Conservation (phyloP, 2,329 filamentous ascomycete genomes). For the Monilinia laxa region DNA sequence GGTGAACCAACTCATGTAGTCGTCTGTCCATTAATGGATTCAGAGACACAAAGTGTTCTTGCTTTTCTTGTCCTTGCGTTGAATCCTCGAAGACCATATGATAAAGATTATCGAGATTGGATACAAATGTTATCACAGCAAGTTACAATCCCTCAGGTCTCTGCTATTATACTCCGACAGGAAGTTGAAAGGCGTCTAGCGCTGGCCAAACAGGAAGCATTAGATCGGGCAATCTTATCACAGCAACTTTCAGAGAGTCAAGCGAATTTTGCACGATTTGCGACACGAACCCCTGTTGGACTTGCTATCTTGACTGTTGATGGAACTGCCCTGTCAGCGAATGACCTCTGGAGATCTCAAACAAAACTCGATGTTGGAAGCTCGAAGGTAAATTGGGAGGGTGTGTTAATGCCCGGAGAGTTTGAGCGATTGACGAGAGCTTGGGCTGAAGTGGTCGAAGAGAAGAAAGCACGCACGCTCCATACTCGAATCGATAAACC, state of each 20-base stretch:
- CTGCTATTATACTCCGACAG: slow-evolving; percentile 62
- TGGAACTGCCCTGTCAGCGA: slow-evolving; percentile 47
- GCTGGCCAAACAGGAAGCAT: slow-evolving; percentile 51
- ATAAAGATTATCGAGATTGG: slow-evolving; percentile 65
- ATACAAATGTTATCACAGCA: slow-evolving; percentile 47
- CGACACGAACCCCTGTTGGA: slow-evolving; percentile 70
- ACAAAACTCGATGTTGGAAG: slow-evolving; percentile 24
- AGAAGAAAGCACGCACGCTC: not conserved
- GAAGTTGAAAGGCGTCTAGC: not conserved
- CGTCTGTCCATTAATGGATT: slow-evolving; percentile 77
- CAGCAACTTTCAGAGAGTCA: slow-evolving; percentile 63
- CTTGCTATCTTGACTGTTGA: slow-evolving; percentile 67
- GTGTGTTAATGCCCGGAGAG: slow-evolving; percentile 16
- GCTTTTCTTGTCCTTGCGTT: slow-evolving; percentile 42
- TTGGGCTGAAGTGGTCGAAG: slow-evolving; percentile 22
- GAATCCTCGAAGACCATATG: slow-evolving; percentile 74
- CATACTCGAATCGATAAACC: slow-evolving; percentile 7
- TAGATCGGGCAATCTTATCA: slow-evolving; percentile 65
- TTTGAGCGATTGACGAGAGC: not conserved
- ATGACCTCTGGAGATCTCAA: slow-evolving; percentile 26
- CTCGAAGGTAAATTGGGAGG: slow-evolving; percentile 5
- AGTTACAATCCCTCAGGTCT: slow-evolving; percentile 59
- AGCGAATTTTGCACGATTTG: slow-evolving; percentile 66
- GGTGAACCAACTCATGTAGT: slow-evolving; percentile 68
- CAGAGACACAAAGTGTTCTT: slow-evolving; percentile 62